Base-by-base conservation (phyloP, 2,329 filamentous ascomycete species). In the Arthrobotrys sphaeroides region DNA sequence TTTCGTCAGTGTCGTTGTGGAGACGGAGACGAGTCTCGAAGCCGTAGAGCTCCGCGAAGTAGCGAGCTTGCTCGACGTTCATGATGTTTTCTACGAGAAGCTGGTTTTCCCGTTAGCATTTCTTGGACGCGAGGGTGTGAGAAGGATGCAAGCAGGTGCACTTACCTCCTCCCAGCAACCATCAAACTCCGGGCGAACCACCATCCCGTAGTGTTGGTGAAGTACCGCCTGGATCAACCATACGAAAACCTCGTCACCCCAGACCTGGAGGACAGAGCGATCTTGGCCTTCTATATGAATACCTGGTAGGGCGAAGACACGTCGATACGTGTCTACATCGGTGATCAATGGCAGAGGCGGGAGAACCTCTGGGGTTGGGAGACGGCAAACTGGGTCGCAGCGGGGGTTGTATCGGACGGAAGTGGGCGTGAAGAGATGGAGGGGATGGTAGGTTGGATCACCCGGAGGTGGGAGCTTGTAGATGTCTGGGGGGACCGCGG, bases 221-320 rank as follows among this genome's bases (percentile, higher is more conserved):
- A 70, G 28, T 6, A 40, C 26, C 12, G 53, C 42, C 40, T 70
- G 66, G 6, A 70, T 33, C 55, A 70, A 53, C 55, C 53, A 53
- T 40, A 55, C 55, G 33, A 53, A 53, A n/a, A 62, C 31, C 16
- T 70, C 57, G 16, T 70, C 66, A 10, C 66, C 66, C 31, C 43
- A 43, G 6, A 49, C 33, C 43, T 70, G 43, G 5, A 70, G 55
- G 5, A 18, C 12, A 13, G 47, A 26, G 7, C 66, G 66, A 20
- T 36, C 20, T 13, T 55, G 22, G 4, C 42, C 43, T 16, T n/a
- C 18, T 5, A 53, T 40, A n/a, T 28, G 3, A 38, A 70, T 12
- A 5, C 47, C 49, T 7, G 31, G 43, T 1, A 62, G 20, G 10
- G 24, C 24, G 22, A 70, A 70, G 24, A 62, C 66, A 13, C 66